Evolutionary conservation across 164 flowering plant species (phyloP).

Genomic region (Warburgia ugandensis): DNA sequence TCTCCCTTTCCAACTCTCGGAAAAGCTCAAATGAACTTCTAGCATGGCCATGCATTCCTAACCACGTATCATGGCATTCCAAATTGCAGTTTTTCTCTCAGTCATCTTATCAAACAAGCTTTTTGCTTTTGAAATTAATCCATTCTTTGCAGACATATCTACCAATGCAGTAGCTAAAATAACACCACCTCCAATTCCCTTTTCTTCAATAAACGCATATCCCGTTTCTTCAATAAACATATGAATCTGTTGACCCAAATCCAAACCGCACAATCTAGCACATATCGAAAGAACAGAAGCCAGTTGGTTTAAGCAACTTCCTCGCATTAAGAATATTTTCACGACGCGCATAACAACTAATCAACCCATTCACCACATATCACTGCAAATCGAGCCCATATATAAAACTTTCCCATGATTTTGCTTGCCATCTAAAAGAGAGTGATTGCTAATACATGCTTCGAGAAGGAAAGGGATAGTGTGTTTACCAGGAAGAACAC

Average conservation of each 20-base stretch:
- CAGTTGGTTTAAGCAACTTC: slow-evolving; percentile 43
- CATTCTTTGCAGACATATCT: slow-evolving; percentile 66
- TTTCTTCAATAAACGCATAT: slow-evolving; percentile 24
- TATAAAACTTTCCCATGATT: slow-evolving; percentile 46
- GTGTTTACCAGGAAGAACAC: slow-evolving; percentile 44
- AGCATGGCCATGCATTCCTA: slow-evolving; percentile 55
- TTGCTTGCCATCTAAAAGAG: slow-evolving; percentile 21
- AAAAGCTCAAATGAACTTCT: slow-evolving; percentile 40
- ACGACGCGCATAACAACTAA: slow-evolving; percentile 33
- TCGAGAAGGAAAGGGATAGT: slow-evolving; percentile 63
- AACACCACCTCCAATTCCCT: slow-evolving; percentile 34
- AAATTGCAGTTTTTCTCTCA: slow-evolving; percentile 40
- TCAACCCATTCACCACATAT: slow-evolving; percentile 51
- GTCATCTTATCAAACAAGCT: slow-evolving; percentile 36
- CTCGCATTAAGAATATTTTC: slow-evolving; percentile 29
- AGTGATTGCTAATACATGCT: slow-evolving; percentile 33
- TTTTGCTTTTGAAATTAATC: slow-evolving; percentile 31
- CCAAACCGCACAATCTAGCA: slow-evolving; percentile 43
- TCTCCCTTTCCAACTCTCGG: slow-evolving; percentile 22
- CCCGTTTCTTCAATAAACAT: too few species aligned
- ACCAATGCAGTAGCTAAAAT: slow-evolving; percentile 63
- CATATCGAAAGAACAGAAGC: slow-evolving; percentile 61
- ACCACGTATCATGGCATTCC: slow-evolving; percentile 65
- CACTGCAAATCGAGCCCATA: slow-evolving; percentile 43
- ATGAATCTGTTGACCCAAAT: slow-evolving; percentile 43